These are phyloP conservation scores for Gymnopilus dilepis DNA, from an alignment of 768 basidiomycete species.

Conservation along the genomic window DNA sequence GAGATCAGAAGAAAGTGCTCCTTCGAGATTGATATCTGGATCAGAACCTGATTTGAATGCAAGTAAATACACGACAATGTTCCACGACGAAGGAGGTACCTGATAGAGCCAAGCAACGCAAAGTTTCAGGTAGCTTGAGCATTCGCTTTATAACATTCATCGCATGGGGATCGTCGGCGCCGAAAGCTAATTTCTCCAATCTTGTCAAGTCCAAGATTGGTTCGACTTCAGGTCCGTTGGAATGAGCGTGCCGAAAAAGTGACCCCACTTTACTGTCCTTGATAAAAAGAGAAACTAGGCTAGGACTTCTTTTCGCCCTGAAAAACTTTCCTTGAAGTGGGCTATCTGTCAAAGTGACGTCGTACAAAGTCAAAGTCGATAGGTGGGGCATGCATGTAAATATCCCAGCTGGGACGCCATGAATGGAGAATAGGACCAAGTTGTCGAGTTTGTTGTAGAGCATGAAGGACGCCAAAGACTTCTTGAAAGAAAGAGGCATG, in stretches of 20 bases:
- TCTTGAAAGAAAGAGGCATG: not conserved
- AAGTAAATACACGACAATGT: not conserved
- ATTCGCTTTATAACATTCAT: conserved; percentile 1
- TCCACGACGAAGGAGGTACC: not conserved
- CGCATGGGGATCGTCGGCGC: not conserved
- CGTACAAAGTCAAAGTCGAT: not conserved
- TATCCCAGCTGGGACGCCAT: conserved; percentile 1
- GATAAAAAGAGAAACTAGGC: conserved; percentile 5
- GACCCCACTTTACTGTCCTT: conserved; percentile 1
- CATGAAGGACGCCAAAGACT: conserved; percentile 13
- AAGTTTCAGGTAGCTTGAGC: not conserved
- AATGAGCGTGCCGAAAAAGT: conserved; percentile 3
- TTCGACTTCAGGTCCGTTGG: not conserved
- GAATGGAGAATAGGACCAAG: conserved; percentile 5
- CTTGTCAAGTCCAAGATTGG: conserved; percentile 11
- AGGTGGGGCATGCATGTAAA: conserved; percentile 12
- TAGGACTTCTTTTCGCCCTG: not conserved
- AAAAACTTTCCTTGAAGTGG: not conserved
- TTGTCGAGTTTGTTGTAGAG: conserved; percentile 9
- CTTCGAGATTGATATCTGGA: not conserved
- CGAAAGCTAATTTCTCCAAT: conserved; percentile 2
- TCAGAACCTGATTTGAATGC: not conserved
- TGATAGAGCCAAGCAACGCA: conserved; percentile 10
- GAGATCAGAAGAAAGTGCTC: not conserved
- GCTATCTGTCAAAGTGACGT: not conserved